These are phyloP conservation scores for Paratinospora sagittata DNA, from an alignment of 164 flowering plant species.

Conservation along the genomic window DNA sequence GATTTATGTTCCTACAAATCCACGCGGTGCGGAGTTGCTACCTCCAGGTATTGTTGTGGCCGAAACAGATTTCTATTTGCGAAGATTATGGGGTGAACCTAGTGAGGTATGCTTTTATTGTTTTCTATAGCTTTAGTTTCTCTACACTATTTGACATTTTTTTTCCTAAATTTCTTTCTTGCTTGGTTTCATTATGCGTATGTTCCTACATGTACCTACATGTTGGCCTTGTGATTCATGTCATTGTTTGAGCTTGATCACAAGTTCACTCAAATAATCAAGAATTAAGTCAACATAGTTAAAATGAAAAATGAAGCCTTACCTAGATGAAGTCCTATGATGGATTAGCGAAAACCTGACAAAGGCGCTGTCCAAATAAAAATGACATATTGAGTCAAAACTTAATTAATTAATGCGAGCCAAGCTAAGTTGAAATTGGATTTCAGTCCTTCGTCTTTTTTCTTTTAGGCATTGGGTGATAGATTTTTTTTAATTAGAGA, in stretches of 20 bases:
- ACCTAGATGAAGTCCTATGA: too few relatives aligned
- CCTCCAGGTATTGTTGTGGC: slow-evolving; percentile 84
- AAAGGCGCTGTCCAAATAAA: too few relatives aligned
- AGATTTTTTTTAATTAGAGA: background rate
- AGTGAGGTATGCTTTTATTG: slow-evolving; percentile 48
- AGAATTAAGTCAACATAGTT: too few relatives aligned
- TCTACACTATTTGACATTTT: background rate
- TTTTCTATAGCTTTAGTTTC: background rate
- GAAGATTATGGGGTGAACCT: slow-evolving; percentile 96
- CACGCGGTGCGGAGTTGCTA: slow-evolving; percentile 77
- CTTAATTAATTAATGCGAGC: background rate
- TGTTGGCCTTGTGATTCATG: background rate
- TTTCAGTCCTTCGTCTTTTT: background rate
- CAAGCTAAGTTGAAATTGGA: background rate
- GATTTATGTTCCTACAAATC: slow-evolving; percentile 79
- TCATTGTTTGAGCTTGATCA: too few relatives aligned
- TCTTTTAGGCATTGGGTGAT: background rate
- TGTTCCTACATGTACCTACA: background rate
- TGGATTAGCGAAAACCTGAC: too few relatives aligned
- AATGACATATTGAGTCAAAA: background rate
- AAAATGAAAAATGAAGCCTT: too few relatives aligned
- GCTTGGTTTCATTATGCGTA: background rate
- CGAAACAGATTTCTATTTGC: slow-evolving; percentile 67
- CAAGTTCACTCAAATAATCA: too few relatives aligned
- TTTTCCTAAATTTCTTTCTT: background rate